These are phyloP conservation scores for Pouteria glomerata DNA, from an alignment of 148 eudicot species.

Conservation along the genomic window DNA sequence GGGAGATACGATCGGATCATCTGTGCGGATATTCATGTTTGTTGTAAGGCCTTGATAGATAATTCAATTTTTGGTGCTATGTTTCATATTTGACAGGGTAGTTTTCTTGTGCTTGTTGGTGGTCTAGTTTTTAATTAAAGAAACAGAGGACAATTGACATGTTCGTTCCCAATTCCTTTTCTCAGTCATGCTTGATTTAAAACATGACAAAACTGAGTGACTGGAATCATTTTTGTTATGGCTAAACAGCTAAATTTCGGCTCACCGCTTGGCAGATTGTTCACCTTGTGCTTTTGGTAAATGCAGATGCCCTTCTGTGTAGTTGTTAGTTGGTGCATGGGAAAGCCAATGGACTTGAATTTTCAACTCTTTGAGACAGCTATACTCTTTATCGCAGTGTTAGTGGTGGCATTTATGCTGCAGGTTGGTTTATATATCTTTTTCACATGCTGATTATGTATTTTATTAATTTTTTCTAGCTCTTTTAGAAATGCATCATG, in stretches of 20 bases:
- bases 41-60: constrained; percentile 25
- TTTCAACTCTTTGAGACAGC: constrained; percentile 55
- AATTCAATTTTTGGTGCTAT: no score
- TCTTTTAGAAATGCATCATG: no score
- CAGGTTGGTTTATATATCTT: constrained; percentile 33
- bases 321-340: constrained; percentile 43
- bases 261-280: no score
- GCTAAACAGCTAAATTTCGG: no score
- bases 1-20: constrained; percentile 52
- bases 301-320: constrained; percentile 58
- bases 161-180: no score
- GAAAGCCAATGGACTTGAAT: constrained; percentile 38
- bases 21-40: constrained; percentile 54
- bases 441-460: not conserved
- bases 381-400: constrained; percentile 42
- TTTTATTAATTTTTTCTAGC: not conserved
- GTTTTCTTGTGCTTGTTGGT: no score
- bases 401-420: constrained; percentile 49
- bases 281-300: not conserved
- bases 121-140: no score
- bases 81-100: no score
- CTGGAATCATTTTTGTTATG: not conserved
- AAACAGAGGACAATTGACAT: no score
- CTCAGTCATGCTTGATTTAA: no score
- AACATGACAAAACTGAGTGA: not conserved